Evolutionary conservation across 768 basidiomycete species (phyloP), one percentile per base, ranked within the genome.

Genomic region (Naganishia friedmannii): DNA sequence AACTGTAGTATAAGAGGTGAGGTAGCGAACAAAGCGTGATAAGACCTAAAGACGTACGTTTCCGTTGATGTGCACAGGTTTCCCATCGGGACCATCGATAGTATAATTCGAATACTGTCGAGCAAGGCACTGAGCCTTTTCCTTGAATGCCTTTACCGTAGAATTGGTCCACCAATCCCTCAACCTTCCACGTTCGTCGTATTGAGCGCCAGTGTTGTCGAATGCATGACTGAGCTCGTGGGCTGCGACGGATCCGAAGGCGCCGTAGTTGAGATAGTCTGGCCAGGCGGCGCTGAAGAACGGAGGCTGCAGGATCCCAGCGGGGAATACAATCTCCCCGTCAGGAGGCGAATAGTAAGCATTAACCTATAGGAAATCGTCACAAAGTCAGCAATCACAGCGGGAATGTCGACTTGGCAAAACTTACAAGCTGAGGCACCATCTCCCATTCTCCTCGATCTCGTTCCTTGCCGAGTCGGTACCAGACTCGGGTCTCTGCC

Each of bases 251-350:
- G 89, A 88, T 17, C 94, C 96, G 76, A 98, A 96, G 0, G 92
- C 88, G 26, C 93, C 95, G 73, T 95, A 98, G 32, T 88, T 86
- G 69, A 98, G 84, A 79, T 96, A 95, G 34, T 86, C 84, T 5
- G 96, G 96, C 92, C 92, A 95, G 67, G 87, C 84, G 65, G 86
- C 83, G 4, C 86, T 86, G 84, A 93, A 97, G 86, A 93, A 97
- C 0, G 94, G 94, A 1, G 91, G 89, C 73, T 89, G 92, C 21
- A 98, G 82, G 75, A 98, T 93, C 29, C 96, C 96, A 26, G 96
- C 95, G 10, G 96, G 94, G 83, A 99, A 97, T 26, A 93, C 74
- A 54, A 90, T 90, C 85, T 95, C 93, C 73, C 93, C 93, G 1
- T 89, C 87, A 12, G 91, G 89, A 37, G 92, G 89, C 72, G 88